Evolutionary conservation across 176 grass and related monocot species (phyloP).

Genomic region (Aegilops sharonensis): DNA sequence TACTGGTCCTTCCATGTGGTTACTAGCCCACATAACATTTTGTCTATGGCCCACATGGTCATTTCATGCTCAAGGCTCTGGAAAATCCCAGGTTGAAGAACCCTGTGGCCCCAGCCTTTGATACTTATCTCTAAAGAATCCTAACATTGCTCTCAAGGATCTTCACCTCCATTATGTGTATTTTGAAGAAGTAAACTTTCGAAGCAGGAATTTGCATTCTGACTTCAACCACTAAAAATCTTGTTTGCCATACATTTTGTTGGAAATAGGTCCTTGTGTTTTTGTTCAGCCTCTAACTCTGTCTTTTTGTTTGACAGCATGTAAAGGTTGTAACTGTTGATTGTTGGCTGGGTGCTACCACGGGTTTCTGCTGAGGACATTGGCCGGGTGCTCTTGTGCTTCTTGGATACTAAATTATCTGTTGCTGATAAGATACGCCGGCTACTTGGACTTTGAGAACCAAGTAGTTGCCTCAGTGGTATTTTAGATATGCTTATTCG

Average conservation of each 20-base stretch:
- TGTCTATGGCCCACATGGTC: background rate
- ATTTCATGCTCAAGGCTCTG: background rate
- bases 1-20: background rate
- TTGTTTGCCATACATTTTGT: conserved; percentile 14
- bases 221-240: background rate
- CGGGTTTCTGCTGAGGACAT: conserved; percentile 13
- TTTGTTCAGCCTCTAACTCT: conserved; percentile 31
- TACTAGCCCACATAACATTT: background rate
- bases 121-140: background rate
- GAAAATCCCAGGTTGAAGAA: background rate
- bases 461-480: background rate
- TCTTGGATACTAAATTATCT: background rate
- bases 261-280: background rate
- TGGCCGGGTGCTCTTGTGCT: conserved; percentile 17
- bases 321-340: conserved; percentile 38
- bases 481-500: too few relatives aligned
- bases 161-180: background rate
- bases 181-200: background rate
- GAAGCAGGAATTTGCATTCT: conserved; percentile 14
- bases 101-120: background rate
- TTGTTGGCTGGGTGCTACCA: conserved; percentile 45
- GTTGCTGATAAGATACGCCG: conserved; percentile 28
- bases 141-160: background rate
- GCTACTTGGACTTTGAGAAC: background rate
- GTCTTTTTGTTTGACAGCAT: conserved; percentile 31